Evolutionary conservation across 257 asterid genomes (phyloP).

Genomic region (Apocynum venetum): DNA sequence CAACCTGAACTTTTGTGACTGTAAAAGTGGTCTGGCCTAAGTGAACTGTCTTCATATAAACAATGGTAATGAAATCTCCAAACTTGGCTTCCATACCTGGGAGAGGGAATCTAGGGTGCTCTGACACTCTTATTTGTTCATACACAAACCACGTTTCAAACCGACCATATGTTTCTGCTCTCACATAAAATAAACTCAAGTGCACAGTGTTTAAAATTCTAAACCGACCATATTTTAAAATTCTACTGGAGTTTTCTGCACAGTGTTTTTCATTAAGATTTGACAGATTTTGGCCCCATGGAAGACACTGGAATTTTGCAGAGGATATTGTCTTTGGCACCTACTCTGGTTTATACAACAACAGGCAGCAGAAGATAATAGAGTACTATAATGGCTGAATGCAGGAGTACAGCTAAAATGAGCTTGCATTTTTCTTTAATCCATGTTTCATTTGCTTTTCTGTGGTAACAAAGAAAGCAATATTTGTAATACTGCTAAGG

Average conservation of each 20-base stretch:
- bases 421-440: neutral
- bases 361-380: neutral
- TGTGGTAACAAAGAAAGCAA: neutral
- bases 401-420: neutral
- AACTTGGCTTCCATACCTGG: neutral
- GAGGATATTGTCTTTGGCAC: conserved; percentile 9
- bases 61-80: neutral
- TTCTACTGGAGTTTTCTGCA: neutral
- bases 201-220: too few relatives aligned
- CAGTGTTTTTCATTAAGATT: neutral
- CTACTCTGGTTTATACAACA: neutral
- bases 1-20: conserved; percentile 3
- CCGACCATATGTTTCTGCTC: conserved; percentile 13
- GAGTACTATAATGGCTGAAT: neutral
- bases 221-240: neutral
- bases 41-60: neutral
- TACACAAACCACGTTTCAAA: conserved; percentile 9
- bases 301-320: neutral
- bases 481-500: neutral
- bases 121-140: conserved; percentile 1
- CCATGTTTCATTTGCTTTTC: neutral
- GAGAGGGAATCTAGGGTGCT: neutral
- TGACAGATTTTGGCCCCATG: neutral
- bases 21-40: neutral
- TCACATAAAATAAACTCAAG: too few relatives aligned